Percentiles rank a stretch among this genome's conserved stretches.
Evolutionary conservation across 2,329 filamentous ascomycete genomes (phyloP).

Genomic region (Botrytis medusae): DNA sequence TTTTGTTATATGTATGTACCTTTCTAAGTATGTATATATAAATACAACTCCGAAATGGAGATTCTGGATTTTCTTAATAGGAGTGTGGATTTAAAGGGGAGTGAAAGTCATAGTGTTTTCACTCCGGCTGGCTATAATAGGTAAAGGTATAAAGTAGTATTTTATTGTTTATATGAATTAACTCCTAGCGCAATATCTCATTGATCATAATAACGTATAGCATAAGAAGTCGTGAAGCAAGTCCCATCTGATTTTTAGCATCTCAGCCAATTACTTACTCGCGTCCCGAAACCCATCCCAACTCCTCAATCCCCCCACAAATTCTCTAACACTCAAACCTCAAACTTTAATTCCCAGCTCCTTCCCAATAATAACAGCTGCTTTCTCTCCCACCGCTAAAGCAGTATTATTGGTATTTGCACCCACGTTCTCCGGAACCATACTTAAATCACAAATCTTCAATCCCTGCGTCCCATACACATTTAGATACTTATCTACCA

Average conservation of each 20-base stretch:
- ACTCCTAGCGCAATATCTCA: neutral
- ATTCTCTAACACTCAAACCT: conserved; percentile 28
- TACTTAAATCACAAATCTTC: conserved; percentile 47
- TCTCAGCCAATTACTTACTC: neutral
- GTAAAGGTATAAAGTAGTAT: neutral
- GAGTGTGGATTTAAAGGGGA: neutral
- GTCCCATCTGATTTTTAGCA: neutral
- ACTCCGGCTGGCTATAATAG: no score
- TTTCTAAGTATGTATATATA: neutral
- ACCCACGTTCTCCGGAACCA: conserved; percentile 42
- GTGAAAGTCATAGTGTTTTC: neutral
- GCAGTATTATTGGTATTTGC: conserved; percentile 50
- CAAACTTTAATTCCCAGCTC: conserved; percentile 42
- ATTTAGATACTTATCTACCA: conserved; percentile 43
- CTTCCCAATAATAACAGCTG: conserved; percentile 43
- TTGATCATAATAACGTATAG: neutral
- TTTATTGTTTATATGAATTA: neutral
- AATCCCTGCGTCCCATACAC: conserved; percentile 44
- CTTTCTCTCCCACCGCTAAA: conserved; percentile 45
- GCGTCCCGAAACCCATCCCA: no score
- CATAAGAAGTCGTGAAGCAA: neutral
- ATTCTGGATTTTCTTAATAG: neutral
- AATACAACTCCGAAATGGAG: neutral
- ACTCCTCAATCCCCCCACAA: neutral
- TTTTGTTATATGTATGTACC: neutral